A percentile compares a stretch with the other conserved stretches of the same genome.
Evolutionary conservation across 345 rosid species (phyloP).

Genomic region (Hibiscus tridactylites): DNA sequence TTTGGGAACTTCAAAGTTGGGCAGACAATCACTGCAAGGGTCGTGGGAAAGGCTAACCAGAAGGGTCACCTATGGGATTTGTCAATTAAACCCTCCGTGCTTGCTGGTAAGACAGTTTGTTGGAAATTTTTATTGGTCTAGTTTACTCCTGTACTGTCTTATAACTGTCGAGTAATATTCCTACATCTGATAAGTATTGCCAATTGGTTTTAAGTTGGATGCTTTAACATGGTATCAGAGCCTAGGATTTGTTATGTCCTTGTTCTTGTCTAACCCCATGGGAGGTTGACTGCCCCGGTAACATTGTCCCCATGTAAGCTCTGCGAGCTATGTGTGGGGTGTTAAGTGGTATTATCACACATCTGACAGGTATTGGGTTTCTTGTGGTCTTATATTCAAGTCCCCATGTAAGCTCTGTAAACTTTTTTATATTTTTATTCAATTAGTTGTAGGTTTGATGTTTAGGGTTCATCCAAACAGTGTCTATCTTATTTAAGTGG

Average conservation of each 20-base stretch:
- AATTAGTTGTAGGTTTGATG: not conserved
- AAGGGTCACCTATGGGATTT: constrained; percentile 70
- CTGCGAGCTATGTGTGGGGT: too few relatives aligned
- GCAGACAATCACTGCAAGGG: constrained; percentile 70
- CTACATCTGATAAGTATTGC: not conserved
- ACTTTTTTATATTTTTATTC: not conserved
- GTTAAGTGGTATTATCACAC: too few relatives aligned
- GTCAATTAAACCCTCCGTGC: constrained; percentile 54
- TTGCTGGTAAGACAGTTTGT: constrained; percentile 43
- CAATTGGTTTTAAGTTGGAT: not conserved
- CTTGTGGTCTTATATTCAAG: too few relatives aligned
- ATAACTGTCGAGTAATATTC: not conserved
- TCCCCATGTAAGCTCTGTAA: too few relatives aligned
- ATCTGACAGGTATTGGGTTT: too few relatives aligned
- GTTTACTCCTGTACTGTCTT: not conserved
- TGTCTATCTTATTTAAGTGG: not conserved
- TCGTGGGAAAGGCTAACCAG: constrained; percentile 53
- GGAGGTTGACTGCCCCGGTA: not conserved
- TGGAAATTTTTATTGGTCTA: constrained; percentile 1
- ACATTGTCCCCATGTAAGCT: too few relatives aligned
- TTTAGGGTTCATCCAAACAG: not conserved
- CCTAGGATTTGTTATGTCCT: not conserved
- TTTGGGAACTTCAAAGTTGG: constrained; percentile 68
- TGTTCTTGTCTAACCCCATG: not conserved
- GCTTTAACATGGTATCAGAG: not conserved